Conservation (phyloP, 805 yeast genomes). For the Kuraishia piskuri region DNA sequence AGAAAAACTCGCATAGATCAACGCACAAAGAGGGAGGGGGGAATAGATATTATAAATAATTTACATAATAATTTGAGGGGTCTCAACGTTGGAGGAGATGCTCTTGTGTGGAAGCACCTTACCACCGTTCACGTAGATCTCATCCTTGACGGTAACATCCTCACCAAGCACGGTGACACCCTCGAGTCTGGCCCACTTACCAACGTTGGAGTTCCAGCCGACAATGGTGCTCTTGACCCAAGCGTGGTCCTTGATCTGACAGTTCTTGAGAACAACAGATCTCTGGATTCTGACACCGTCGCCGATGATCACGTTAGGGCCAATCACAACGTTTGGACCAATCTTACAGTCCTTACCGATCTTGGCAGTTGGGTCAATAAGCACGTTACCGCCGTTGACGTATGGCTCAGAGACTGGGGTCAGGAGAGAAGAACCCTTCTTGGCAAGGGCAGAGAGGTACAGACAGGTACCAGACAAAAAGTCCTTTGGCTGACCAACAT, state of each 20-base stretch:
- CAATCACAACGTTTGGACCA: conserved; percentile 97
- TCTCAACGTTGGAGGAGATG: conserved; percentile 91
- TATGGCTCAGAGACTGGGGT: conserved; percentile 52
- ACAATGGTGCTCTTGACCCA: conserved; percentile 96
- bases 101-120: conserved; percentile 98
- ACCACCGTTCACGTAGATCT: conserved; percentile 98
- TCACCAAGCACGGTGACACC: conserved; percentile 98
- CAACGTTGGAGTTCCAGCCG: conserved; percentile 98
- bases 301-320: conserved; percentile 93
- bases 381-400: conserved; percentile 85
- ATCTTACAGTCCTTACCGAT: conserved; percentile 88
- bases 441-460: conserved; percentile 79
- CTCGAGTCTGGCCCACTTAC: conserved; percentile 98
- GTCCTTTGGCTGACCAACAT: conserved; percentile 99
- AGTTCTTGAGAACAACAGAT: conserved; percentile 86
- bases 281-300: conserved; percentile 98
- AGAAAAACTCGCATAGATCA: background rate
- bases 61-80: conserved; percentile 97
- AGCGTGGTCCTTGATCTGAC: conserved; percentile 93
- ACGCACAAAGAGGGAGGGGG: background rate
- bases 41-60: conserved; percentile 1
- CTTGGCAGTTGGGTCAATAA: conserved; percentile 92
- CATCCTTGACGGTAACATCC: conserved; percentile 97
- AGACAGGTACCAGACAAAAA: conserved; percentile 93
- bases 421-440: conserved; percentile 67